Evolutionary conservation across 345 rosid genomes (phyloP), one percentile per base, ranked within the genome.

Genomic region (Viola odorata): DNA sequence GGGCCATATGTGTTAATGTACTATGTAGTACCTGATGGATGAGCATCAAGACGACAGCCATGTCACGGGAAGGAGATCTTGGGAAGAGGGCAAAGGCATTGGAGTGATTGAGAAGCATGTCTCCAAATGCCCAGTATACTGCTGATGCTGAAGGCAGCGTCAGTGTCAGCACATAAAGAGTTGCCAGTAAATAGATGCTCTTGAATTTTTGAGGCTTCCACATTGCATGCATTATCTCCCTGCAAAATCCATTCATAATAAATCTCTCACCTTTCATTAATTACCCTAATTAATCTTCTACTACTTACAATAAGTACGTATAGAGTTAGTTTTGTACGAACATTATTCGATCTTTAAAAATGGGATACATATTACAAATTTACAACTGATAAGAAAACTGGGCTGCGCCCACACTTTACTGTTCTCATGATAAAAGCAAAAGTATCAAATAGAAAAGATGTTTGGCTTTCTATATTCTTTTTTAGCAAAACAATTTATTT

Each of bases 141-240:
- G 99, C 99, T 44, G 87, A 72, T 4, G 95, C 99, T 0, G 97
- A 88, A 32, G 99, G 99, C 8, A 94, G 91, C 53, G 99, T 94
- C 68, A 94, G 83, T 52, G 99, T 94, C 73, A 94, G 64, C 13
- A 90, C 97, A 57, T 88, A 94, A n/a, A 88, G 12, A 0, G 99
- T 90, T 1, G 99, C 99, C 75, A 78, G 56, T 41, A 94, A 70
- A 63, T 94, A 94, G 57, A 94, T 90, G 6, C 95, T 87, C 77
- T 94, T 94, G 84, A 94, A 94, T 74, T 90, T 90, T 73, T 94
- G 91, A 3, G 98, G 98, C 77, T 92, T 92, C 98, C 98, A 92
- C 98, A 92, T 92, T 16, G 98, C 98, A 60, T 94, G 99, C 99
- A 94, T 94, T 5, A 94, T 76, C 72, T 94, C 97, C 78, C 99